Base-by-base conservation (phyloP, 2,329 filamentous ascomycete species). In the Lojkania enalia region DNA sequence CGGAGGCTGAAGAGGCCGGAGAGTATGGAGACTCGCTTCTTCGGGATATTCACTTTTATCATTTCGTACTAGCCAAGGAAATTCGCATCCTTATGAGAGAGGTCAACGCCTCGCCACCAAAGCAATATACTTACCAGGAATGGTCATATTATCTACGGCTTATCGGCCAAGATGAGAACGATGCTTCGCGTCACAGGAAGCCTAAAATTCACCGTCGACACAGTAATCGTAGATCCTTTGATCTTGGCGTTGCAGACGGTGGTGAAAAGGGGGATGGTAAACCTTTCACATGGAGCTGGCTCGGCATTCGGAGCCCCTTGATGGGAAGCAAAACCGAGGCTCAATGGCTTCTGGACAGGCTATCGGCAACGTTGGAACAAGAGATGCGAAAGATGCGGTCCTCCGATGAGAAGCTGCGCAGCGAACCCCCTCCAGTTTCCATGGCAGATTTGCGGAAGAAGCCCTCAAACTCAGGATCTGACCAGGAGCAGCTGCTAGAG, bases 281-380 rank as follows among this genome's bases (percentile, higher is more conserved):
- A 31, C 50, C 63, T 9, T 87, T 83, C 79, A 83, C 80, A 5
- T 90, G 87, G 86, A 88, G 84, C 23, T 91, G 87, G 87, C 77
- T 90, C 1, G 86, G 84, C 0, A 77, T 81, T 35, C 72, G 80
- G 12, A 87, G 83, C 53, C 87, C 87, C 3, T 73, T 90, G 11
- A 85, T 89, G 81, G 81, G 84, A 2, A 77, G 77, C 36, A 79
- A 83, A 58, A 80, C 81, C 44, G 87, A 90, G 70, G 78, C 82
- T 12, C 81, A 88, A 61, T 90, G 87, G 87, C 81, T 90, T 25
- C 65, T 90, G 30, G 83, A 88, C 48, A 76, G 80, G 48, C 65
- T 90, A 39, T 78, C 79, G 48, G 73, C 74, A 39, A 78, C 71
- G 46, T 71, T 91, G 27, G 75, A 79, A 35, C 20, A 25, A 5